phyloP scores from a whole-genome alignment of 2,329 filamentous ascomycete species.

The Botrytis cinerea region DNA sequence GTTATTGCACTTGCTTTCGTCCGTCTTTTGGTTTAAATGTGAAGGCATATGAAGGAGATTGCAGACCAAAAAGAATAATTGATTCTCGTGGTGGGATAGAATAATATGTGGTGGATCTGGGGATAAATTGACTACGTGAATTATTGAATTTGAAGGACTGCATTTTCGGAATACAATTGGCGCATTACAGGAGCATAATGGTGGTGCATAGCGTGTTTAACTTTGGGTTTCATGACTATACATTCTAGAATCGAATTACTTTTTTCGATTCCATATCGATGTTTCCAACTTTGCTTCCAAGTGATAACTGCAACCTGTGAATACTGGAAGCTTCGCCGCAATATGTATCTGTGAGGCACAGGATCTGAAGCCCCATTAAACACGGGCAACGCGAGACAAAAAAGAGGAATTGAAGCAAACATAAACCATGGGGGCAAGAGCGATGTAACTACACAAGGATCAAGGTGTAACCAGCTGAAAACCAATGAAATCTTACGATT shows the following conservation, averaged over 20 bases:
- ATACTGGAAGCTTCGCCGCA: background rate
- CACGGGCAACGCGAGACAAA: background rate
- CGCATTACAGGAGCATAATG: constrained; percentile 13
- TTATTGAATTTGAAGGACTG: background rate
- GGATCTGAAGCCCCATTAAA: too few species aligned
- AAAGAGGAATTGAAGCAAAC: background rate
- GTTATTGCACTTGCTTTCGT: constrained; percentile 22
- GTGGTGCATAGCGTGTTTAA: constrained; percentile 18
- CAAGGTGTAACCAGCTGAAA: background rate
- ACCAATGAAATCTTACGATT: background rate
- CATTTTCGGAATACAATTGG: constrained; percentile 6
- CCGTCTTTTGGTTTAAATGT: constrained; percentile 11
- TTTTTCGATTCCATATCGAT: background rate
- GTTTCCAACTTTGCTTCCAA: background rate
- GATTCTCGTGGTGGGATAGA: background rate
- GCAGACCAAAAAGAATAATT: background rate
- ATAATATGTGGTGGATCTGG: constrained; percentile 10
- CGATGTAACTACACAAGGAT: constrained; percentile 12
- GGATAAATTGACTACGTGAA: constrained; percentile 9
- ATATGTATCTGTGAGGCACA: background rate
- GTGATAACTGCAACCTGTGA: background rate
- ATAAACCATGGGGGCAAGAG: background rate
- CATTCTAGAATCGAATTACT: constrained; percentile 2
- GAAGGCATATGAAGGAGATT: background rate
- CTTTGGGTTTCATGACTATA: constrained; percentile 12